Evolutionary conservation across 2,329 filamentous ascomycete species (phyloP).

Genomic region (Torrubiellomyces zombiae): DNA sequence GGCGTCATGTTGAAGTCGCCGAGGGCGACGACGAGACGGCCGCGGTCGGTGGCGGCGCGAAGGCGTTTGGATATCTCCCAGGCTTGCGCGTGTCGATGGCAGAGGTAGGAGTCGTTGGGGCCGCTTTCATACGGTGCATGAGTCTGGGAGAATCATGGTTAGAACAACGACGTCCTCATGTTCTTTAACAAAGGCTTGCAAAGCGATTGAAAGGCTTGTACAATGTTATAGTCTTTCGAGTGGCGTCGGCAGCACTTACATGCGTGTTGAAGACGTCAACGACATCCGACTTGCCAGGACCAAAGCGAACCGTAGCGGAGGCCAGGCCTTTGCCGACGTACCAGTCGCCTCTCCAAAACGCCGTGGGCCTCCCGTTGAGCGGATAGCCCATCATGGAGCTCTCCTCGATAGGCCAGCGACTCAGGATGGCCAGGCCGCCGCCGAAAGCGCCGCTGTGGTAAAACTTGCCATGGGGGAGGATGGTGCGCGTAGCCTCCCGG

Average conservation of each 20-base stretch:
- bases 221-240: neutral
- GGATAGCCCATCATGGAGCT: conserved; percentile 74
- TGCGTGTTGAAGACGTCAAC: conserved; percentile 90
- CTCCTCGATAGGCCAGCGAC: conserved; percentile 82
- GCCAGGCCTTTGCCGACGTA: conserved; percentile 92
- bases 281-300: conserved; percentile 44
- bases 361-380: conserved; percentile 84
- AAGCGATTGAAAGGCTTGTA: neutral
- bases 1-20: conserved; percentile 98
- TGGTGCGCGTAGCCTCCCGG: conserved; percentile 50
- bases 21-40: conserved; percentile 68
- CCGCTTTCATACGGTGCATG: conserved; percentile 79
- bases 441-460: conserved; percentile 84
- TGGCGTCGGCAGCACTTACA: conserved; percentile 23
- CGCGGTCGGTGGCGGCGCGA: conserved; percentile 60
- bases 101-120: conserved; percentile 69
- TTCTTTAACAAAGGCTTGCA: neutral
- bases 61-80: conserved; percentile 92
- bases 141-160: conserved; percentile 27
- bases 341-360: conserved; percentile 91
- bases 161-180: too few species aligned
- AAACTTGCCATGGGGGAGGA: conserved; percentile 84
- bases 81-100: conserved; percentile 79
- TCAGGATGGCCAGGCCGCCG: conserved; percentile 74
- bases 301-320: conserved; percentile 61